Evolutionary conservation across 768 basidiomycete species (phyloP), one percentile per base, ranked within the genome.

Genomic region (Xanthoconium stramineum): DNA sequence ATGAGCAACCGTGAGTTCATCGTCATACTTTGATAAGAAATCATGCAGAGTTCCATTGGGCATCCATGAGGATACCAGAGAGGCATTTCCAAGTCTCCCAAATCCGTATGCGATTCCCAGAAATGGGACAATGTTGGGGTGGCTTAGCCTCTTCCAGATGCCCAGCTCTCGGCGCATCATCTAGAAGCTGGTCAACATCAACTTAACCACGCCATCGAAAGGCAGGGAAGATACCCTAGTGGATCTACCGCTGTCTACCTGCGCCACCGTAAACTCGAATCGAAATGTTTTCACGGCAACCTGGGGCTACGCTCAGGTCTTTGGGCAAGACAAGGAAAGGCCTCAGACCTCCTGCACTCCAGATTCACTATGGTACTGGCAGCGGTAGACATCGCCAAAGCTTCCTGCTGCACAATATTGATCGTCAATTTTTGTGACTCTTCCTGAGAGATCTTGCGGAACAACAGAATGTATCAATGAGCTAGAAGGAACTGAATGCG

Each of bases 121-220:
- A 10, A 61, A 61, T n/a, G 60, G 51, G 20, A 61, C 60, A 20
- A 61, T 43, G 40, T 57, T 53, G 3, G 46, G 35, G 40, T 61
- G 60, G 14, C 12, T 47, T 1, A 61, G 29, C 37, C 52, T 48
- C 45, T 35, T 62, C 60, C 56, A 58, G 15, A 55, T 54, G 2
- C 56, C 50, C 32, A 62, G 47, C 44, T 58, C 61, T 50, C 61
- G 60, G 30, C 50, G 60, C 32, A 50, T 51, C 56, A 50, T 55
- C 61, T 58, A 35, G 29, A 42, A 43, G 19, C n/a, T 30, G n/a
- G 37, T 56, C 24, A 45, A 35, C n/a, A n/a, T n/a, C n/a, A n/a
- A n/a, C n/a, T 7, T 32, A 5, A 40, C 11, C n/a, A 12, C 14
- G 19, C 10, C n/a, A 30, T 40, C 17, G 14, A 38, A 33, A 30